Percentiles rank a stretch among this genome's conserved stretches.
phyloP scores from a whole-genome alignment of 2,329 filamentous ascomycete species.

The Ophiostoma novo-ulmi region DNA sequence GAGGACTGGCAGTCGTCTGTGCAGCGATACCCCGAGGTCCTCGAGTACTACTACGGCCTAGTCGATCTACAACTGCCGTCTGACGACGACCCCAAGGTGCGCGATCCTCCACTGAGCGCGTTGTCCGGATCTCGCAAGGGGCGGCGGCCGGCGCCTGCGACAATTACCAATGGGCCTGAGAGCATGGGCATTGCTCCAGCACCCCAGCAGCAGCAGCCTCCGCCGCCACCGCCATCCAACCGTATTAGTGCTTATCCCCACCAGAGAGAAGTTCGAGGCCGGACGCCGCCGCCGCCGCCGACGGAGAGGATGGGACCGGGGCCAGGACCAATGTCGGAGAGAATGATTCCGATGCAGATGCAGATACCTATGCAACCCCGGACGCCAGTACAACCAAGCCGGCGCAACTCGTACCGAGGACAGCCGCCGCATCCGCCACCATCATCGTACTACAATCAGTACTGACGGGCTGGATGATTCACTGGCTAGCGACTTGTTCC shows the following conservation, averaged over 20 bases:
- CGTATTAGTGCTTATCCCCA: constrained; percentile 19
- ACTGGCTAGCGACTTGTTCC: not conserved
- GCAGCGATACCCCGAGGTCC: constrained; percentile 71
- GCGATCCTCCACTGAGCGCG: constrained; percentile 55
- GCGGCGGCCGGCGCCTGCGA: constrained; percentile 36
- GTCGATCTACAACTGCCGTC: constrained; percentile 61
- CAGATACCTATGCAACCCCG: constrained; percentile 8
- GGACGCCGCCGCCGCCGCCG: constrained; percentile 25
- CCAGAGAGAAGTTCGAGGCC: constrained; percentile 22
- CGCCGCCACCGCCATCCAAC: constrained; percentile 6
- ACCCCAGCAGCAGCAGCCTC: constrained; percentile 6
- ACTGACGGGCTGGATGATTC: constrained; percentile 9
- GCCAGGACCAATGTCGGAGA: constrained; percentile 14
- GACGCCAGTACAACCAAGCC: constrained; percentile 22
- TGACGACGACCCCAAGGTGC: constrained; percentile 56
- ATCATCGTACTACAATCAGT: constrained; percentile 23
- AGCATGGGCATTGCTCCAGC: constrained; percentile 8
- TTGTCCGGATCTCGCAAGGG: constrained; percentile 46
- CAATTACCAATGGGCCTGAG: constrained; percentile 17
- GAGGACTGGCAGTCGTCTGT: constrained; percentile 74
- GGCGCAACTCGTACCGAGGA: constrained; percentile 21
- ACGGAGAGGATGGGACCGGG: constrained; percentile 22
- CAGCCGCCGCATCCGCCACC: constrained; percentile 22
- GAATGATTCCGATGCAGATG: not conserved
- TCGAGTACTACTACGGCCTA: constrained; percentile 73